Percentiles rank a stretch among this genome's conserved stretches.
Conservation (phyloP, 139 green algal species). For the Klebsormidium nitens region DNA sequence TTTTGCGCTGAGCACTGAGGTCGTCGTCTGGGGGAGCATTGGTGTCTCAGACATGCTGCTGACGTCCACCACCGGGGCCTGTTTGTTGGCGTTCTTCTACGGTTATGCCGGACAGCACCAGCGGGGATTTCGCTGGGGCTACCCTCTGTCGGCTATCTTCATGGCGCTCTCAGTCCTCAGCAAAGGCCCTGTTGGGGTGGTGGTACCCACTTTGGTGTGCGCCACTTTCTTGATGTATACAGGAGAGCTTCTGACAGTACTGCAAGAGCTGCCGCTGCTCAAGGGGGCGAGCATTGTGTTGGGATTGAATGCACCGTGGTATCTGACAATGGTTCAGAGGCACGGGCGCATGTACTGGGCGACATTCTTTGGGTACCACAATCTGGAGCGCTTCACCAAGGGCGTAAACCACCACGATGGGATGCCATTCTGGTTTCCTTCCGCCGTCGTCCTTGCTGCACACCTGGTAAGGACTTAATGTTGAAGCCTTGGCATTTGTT, state of each 20-base stretch:
- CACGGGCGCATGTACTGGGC: constrained; percentile 29
- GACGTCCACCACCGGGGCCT: not conserved
- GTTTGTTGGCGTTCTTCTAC: constrained; percentile 24
- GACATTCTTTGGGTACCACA: constrained; percentile 47
- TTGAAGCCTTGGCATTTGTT: no score
- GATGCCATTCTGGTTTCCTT: constrained; percentile 21
- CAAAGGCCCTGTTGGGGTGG: constrained; percentile 32
- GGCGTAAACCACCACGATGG: constrained; percentile 43
- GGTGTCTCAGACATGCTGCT: constrained; percentile 30
- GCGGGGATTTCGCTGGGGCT: not conserved
- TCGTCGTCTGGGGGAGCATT: constrained; percentile 20
- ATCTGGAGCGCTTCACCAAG: constrained; percentile 36
- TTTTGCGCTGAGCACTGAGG: constrained; percentile 19
- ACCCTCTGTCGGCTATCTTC: constrained; percentile 6
- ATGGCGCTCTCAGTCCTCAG: constrained; percentile 15
- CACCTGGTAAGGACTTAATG: no score
- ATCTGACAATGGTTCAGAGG: constrained; percentile 6
- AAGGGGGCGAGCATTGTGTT: not conserved
- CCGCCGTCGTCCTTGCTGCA: not conserved
- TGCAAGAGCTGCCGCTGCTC: not conserved
- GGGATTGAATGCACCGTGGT: constrained; percentile 30
- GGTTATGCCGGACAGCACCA: constrained; percentile 14
- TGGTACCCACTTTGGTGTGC: no score
- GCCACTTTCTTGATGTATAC: no score
- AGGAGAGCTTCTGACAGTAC: no score